A percentile compares a stretch with the other conserved stretches of the same genome.
These are phyloP conservation scores for Phellopilus nigrolimitatus DNA, from an alignment of 1,284 basidiomycete genomes.

Conservation along the genomic window DNA sequence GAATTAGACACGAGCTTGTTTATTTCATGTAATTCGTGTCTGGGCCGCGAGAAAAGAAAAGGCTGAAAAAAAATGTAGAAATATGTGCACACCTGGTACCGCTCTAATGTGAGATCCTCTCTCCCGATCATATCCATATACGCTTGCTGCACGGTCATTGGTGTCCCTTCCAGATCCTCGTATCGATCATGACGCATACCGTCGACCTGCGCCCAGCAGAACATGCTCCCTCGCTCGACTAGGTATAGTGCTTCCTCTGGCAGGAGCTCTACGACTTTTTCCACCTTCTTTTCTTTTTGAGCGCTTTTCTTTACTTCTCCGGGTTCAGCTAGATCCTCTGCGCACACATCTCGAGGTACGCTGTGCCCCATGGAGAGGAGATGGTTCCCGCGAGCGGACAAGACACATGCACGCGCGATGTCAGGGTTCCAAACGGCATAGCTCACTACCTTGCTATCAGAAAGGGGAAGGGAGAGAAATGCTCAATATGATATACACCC, in stretches of 20 bases:
- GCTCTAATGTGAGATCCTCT: constrained; percentile 75
- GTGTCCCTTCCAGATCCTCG: constrained; percentile 47
- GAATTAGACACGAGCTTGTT: neutral
- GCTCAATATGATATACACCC: too few species aligned
- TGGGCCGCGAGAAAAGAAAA: too few species aligned
- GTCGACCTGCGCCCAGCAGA: constrained; percentile 64
- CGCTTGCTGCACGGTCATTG: constrained; percentile 90
- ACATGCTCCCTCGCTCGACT: constrained; percentile 81
- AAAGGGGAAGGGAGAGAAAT: too few species aligned
- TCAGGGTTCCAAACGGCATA: constrained; percentile 69
- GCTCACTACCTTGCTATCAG: constrained; percentile 62
- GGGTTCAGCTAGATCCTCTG: constrained; percentile 27
- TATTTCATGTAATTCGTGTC: neutral
- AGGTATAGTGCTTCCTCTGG: constrained; percentile 95
- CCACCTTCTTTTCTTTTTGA: constrained; percentile 33
- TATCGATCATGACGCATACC: constrained; percentile 22
- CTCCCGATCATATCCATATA: constrained; percentile 79
- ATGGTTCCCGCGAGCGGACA: constrained; percentile 69
- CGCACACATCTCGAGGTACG: constrained; percentile 38
- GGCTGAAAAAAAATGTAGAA: constrained; percentile 3
- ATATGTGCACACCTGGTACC: constrained; percentile 67
- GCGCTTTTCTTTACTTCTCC: neutral
- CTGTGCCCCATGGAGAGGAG: constrained; percentile 77
- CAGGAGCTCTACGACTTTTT: constrained; percentile 74
- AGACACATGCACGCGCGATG: constrained; percentile 62